Base-by-base conservation (phyloP, 2,329 filamentous ascomycete genomes). In the Dothidotthia symphoricarpi region DNA sequence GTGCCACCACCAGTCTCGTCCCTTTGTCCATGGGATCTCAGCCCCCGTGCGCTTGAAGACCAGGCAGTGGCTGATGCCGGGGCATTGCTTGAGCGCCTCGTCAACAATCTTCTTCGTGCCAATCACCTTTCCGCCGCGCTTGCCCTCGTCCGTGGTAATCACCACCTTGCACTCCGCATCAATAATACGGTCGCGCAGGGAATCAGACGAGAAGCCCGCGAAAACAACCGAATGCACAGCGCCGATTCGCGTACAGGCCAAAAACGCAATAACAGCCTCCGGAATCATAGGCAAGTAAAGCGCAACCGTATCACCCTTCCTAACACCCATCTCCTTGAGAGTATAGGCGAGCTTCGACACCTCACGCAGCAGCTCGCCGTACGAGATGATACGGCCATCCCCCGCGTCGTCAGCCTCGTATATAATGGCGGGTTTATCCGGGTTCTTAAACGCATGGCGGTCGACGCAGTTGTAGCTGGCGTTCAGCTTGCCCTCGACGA, bases 251-350 rank as follows among this genome's bases (percentile, higher is more conserved):
- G 83, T 75, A 69, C 90, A 94, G 45, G 93, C 93, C 39, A 98
- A 77, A 69, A 98, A 87, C 36, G 93, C 85, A 59, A 98, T 77
- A 41, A 98, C 61, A 6, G 93, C 93, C 71, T 98, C 91, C 39
- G 93, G 93, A 69, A 98, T 95, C 93, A 98, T 98, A 67, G 93
- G 93, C 51, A 98, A 74, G 75, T 98, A 98, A 53, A 98, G 86
- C 48, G 89, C 93, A 40, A 98, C 90, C 4, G 90, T 95, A 71
- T 98, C 93, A 39, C 93, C 93, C 77, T 96, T 97, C 75, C 85
- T 83, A 44, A 98, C 91, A 48, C 93, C 93, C 81, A 95, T 93
- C 73, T 91, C 81, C 77, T 90, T 95, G 55, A 98, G 78, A 16
- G 86, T 85, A 75, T 88, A 88, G 29, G 93, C 86, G 12, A 88